These are phyloP conservation scores for Lepidium sativum DNA, from an alignment of 345 rosid species.

Conservation along the genomic window DNA sequence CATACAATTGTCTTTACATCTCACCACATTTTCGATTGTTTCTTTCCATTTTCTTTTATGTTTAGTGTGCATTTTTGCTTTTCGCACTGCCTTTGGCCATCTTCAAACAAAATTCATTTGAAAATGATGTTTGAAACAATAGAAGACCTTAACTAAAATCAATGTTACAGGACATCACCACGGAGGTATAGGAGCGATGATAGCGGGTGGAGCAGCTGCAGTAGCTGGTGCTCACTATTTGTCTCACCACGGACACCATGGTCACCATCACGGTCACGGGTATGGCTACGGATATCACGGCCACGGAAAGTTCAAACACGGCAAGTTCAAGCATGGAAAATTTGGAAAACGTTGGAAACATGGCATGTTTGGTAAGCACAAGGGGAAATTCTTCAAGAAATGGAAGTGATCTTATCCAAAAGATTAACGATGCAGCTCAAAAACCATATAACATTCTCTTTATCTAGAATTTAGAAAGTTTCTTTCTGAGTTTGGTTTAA, in stretches of 20 bases:
- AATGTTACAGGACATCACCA: slow-evolving; percentile 21
- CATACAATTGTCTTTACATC: background rate
- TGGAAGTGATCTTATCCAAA: slow-evolving; percentile 36
- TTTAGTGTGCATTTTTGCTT: background rate
- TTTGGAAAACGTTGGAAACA: slow-evolving; percentile 61
- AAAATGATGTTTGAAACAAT: background rate
- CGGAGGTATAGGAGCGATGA: slow-evolving; percentile 47
- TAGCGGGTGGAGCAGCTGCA: slow-evolving; percentile 70
- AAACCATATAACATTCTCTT: background rate
- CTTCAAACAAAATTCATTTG: background rate
- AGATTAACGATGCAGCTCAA: background rate
- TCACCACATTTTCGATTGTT: background rate
- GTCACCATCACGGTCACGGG: slow-evolving; percentile 29
- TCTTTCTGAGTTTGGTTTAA: slow-evolving; percentile 3
- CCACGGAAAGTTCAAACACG: slow-evolving; percentile 71
- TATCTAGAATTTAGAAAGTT: background rate
- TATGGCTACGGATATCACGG: slow-evolving; percentile 28
- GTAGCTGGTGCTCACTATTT: slow-evolving; percentile 66
- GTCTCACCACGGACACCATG: slow-evolving; percentile 44
- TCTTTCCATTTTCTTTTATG: background rate
- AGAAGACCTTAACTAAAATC: background rate
- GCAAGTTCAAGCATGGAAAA: slow-evolving; percentile 63
- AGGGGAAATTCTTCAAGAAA: slow-evolving; percentile 43
- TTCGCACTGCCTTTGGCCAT: background rate
- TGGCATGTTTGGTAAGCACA: slow-evolving; percentile 63